These are phyloP conservation scores for Talaromyces rugulosus DNA, from an alignment of 2,329 filamentous ascomycete genomes.

Conservation along the genomic window DNA sequence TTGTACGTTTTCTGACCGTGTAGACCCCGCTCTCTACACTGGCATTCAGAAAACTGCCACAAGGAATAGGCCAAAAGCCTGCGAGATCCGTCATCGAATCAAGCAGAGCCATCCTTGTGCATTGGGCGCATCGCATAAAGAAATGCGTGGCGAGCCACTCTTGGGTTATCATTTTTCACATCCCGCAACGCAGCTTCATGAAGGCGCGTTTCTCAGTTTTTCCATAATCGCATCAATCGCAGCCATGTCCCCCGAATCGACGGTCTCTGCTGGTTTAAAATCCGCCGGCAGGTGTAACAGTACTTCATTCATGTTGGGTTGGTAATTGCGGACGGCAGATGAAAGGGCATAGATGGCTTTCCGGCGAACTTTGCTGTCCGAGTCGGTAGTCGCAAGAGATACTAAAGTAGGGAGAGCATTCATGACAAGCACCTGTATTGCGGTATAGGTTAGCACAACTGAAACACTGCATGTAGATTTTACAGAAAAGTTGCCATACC, in stretches of 20 bases:
- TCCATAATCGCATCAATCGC: conserved; percentile 72
- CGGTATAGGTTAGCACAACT: neutral
- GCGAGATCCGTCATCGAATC: neutral
- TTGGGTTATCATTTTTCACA: neutral
- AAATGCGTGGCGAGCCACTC: neutral
- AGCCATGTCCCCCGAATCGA: conserved; percentile 87
- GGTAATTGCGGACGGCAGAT: conserved; percentile 81
- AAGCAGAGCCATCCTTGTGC: neutral
- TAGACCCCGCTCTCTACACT: neutral
- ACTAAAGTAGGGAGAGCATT: conserved; percentile 70
- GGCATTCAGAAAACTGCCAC: neutral
- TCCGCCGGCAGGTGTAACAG: conserved; percentile 64
- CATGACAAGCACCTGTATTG: conserved; percentile 47
- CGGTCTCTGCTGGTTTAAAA: conserved; percentile 53
- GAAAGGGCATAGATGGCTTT: conserved; percentile 90
- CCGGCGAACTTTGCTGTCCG: conserved; percentile 63
- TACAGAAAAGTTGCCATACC: conserved; percentile 38
- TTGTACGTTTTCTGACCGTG: neutral
- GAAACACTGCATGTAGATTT: conserved; percentile 35
- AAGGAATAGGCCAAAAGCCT: neutral
- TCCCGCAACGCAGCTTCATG: conserved; percentile 6
- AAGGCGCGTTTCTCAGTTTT: conserved; percentile 52
- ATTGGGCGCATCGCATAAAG: neutral
- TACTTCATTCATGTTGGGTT: conserved; percentile 63
- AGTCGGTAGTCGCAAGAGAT: conserved; percentile 57